Base-by-base conservation (phyloP, 2,329 filamentous ascomycete genomes). In the Fusarium lateritium region DNA sequence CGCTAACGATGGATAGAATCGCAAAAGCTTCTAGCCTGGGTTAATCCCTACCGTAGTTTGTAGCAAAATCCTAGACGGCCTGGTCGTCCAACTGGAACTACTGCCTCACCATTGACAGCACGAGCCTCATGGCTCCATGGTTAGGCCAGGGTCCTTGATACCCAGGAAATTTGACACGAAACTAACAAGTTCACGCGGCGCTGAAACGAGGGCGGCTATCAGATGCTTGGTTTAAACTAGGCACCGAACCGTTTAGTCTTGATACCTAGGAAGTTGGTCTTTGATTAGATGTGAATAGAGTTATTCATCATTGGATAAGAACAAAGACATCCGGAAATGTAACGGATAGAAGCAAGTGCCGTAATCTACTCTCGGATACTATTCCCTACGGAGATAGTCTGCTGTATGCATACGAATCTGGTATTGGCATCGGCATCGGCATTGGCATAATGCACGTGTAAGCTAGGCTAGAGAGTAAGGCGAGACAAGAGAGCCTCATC, bases 41-140 rank as follows among this genome's bases (percentile, higher is more conserved):
- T 40, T 5, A 15, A 51, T 40, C 44, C 54, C 33, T 49, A 45
- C 56, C 42, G 17, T 51, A 21, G 34, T 47, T 52, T 31, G 28
- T 31, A 11, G 28, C 28, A 31, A 31, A 31, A 47, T 42, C 21
- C 13, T 11, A 36, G 58, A 24, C 19, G 51, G 50, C 59, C 51
- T 57, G 40, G 46, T 60, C 28, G 19, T 45, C 39, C 39, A 40
- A 42, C 47, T 49, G 44, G 49, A 53, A 56, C 67, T 64, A 67
- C 31, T 67, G 65, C 71, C 54, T 73, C 70, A 73, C 68, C 70
- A 73, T 71, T 19, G 50, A 50, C 42, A 56, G 62, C 68, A 65
- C 68, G 62, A 70, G 66, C 67, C 67, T 56, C 34, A 43, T 28
- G 21, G 46, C 8, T 19, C 21, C 56, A 60, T 47, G 43, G 21